Evolutionary conservation across 345 rosid species (phyloP), one percentile per base, ranked within the genome.

Genomic region (Pelargonium nanum): DNA sequence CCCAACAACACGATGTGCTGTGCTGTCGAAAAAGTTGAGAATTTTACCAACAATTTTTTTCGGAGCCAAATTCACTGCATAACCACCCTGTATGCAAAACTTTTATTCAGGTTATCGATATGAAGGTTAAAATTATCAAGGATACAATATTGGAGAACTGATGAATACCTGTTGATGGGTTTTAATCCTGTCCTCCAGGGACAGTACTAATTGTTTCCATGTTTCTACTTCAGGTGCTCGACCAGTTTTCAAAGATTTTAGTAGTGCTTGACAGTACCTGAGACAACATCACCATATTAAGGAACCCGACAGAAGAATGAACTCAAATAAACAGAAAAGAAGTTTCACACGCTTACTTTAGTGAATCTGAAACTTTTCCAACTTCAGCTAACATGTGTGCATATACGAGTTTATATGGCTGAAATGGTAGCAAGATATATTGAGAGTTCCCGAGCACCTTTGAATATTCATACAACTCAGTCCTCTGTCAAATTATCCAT

Each of bases 321-420:
- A n/a, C n/a, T n/a, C n/a, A n/a, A n/a, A n/a, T n/a, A n/a, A n/a
- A n/a, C n/a, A n/a, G n/a, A n/a, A n/a, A n/a, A n/a, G n/a, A n/a
- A n/a, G n/a, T n/a, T n/a, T n/a, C n/a, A n/a, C n/a, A n/a, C n/a
- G n/a, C n/a, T n/a, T 85, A 94, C 99, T 86, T 94, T 51, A 84
- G 70, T 58, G 99, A 90, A 63, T 83, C 86, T n/a, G 97, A 79
- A 73, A 90, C 78, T 77, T 75, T 94, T 66, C 99, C 99, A 55
- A 90, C 86, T 83, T 94, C 99, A 65, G 89, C 91, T 63, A 94
- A 81, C 99, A 94, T 94, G 78, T 83, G 71, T n/a, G 99, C 99
- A 78, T 94, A 94, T 60, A 94, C 61, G 69, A 94, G 68, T 75
- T 94, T 94, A 67, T 94, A 94, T 21, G 97, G 97, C 76, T 90